Conservation (phyloP, 1,284 basidiomycete genomes). For the Fomitopsis betulina region DNA sequence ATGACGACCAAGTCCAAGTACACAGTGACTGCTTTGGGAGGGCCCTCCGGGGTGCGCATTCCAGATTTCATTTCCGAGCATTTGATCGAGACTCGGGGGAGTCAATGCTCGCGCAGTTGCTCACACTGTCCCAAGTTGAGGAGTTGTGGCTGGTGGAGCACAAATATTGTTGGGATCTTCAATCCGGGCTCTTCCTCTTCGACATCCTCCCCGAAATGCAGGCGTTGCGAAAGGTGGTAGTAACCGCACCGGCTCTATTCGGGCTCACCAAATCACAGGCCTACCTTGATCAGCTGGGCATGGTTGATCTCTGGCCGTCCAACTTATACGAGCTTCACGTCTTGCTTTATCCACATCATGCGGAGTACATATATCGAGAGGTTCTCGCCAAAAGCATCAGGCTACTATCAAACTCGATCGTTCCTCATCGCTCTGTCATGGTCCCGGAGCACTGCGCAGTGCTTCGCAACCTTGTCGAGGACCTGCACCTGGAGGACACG, state of each 20-base stretch:
- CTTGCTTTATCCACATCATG: background rate
- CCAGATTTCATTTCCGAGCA: background rate
- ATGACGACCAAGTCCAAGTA: background rate
- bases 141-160: background rate
- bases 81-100: background rate
- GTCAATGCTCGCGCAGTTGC: background rate
- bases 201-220: background rate
- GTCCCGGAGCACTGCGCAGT: no score
- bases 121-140: background rate
- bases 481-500: no score
- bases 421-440: no score
- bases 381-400: no score
- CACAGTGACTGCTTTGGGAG: background rate
- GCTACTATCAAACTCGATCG: no score
- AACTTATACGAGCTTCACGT: background rate
- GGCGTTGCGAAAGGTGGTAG: background rate
- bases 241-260: background rate
- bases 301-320: no score
- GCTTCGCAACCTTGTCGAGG: no score
- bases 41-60: background rate
- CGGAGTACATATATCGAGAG: no score
- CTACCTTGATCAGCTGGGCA: background rate
- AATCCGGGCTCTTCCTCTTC: background rate
- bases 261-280: background rate
- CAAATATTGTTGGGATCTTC: background rate